phyloP scores from a whole-genome alignment of 1,139 yeast species.

The Saccharomyces uvarum region DNA sequence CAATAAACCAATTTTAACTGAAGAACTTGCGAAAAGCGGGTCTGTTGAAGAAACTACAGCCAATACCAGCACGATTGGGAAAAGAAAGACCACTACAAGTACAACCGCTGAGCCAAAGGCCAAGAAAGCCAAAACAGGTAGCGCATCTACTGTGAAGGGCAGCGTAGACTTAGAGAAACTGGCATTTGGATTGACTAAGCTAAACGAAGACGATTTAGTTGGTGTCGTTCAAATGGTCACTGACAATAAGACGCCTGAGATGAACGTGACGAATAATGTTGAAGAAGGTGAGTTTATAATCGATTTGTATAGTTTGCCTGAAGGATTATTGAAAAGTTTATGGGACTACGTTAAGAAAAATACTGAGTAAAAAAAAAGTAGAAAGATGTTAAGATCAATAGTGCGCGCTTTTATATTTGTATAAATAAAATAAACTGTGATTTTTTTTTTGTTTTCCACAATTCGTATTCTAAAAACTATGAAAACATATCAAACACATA shows the following conservation, averaged over 20 bases:
- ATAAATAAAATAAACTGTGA: background rate
- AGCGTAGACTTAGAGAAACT: slow-evolving; percentile 79
- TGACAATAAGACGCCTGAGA: slow-evolving; percentile 88
- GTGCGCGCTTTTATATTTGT: background rate
- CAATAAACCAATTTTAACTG: slow-evolving; percentile 64
- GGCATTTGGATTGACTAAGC: slow-evolving; percentile 81
- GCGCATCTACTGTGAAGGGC: slow-evolving; percentile 48
- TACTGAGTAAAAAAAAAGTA: slow-evolving; percentile 19
- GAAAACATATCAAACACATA: background rate
- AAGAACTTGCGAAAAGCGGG: slow-evolving; percentile 73
- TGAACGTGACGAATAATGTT: slow-evolving; percentile 92
- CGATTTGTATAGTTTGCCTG: slow-evolving; percentile 92
- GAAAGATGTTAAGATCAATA: background rate
- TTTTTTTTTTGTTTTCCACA: background rate
- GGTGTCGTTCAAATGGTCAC: slow-evolving; percentile 97
- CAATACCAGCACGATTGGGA: slow-evolving; percentile 13
- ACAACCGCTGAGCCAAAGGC: slow-evolving; percentile 39
- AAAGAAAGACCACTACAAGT: slow-evolving; percentile 36
- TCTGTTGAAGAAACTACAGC: slow-evolving; percentile 40
- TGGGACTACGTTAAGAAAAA: slow-evolving; percentile 88
- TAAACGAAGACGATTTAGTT: slow-evolving; percentile 84
- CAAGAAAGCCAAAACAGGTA: slow-evolving; percentile 52
- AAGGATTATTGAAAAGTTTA: slow-evolving; percentile 78
- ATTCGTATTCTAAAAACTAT: background rate
- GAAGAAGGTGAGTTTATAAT: slow-evolving; percentile 96